Base-by-base conservation (phyloP, 2,329 filamentous ascomycete species). In the Cordyceps farinosa region DNA sequence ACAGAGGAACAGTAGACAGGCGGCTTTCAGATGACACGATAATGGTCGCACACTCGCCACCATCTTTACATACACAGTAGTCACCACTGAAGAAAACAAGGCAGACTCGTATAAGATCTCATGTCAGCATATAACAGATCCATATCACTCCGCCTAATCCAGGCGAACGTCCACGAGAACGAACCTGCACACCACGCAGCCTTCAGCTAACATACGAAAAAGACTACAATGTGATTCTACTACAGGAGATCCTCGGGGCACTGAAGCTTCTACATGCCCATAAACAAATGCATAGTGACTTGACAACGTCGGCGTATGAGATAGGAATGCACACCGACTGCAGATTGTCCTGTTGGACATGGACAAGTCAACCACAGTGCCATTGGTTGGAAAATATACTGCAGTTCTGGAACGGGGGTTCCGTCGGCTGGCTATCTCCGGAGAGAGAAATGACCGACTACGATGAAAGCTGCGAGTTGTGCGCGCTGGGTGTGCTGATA, bases 81-180 rank as follows among this genome's bases (percentile, higher is more conserved):
- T 57, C 5, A 8, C 54, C 54, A 8, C 15, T 27, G 32, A 57
- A 57, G 38, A 47, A 57, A 32, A 32, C 38, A 47, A 57, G 38
- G 30, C 40, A 22, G 1, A 27, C 40, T 34, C 38, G 17, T 42
- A 13, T 27, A 42, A 36, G 32, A 13, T 40, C 42, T 15, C 29
- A 48, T 44, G 29, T 15, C n/a, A 5, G n/a, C 29, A 29, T 27
- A 29, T 29, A 38, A 51, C 5, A 51, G 51, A n/a, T 5, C 2
- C 5, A 47, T 58, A 30, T 58, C 29, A 58, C 42, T 58, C 29
- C 44, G 55, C 42, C 42, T 58, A 27, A 48, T 48, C 40, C 40
- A 58, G 55, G 55, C 55, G 15, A 58, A 58, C 15, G 27, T 58
- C 27, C 10, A 58, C 13, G 48, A 58, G 44, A 48, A 42, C 55